Conservation (phyloP, 371 early-diverging fungal genomes). For the Actinomortierella ambigua region DNA sequence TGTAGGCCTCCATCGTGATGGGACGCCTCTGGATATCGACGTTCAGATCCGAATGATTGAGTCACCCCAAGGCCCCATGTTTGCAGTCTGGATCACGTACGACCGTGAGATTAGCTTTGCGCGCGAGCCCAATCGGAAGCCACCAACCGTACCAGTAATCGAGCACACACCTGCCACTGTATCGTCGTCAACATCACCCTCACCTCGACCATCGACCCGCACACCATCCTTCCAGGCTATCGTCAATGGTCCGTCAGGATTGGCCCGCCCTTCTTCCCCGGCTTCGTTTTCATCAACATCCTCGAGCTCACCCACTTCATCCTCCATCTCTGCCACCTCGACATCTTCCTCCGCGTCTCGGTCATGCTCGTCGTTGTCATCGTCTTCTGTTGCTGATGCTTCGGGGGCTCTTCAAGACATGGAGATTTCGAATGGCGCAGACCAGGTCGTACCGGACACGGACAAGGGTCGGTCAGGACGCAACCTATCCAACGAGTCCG, state of each 20-base stretch:
- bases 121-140: conserved; percentile 32
- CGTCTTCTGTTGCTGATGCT: no score
- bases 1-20: conserved; percentile 69
- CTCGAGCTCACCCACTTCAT: no score
- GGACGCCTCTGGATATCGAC: conserved; percentile 63
- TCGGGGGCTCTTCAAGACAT: no score
- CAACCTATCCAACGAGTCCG: conserved; percentile 2
- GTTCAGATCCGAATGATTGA: conserved; percentile 66
- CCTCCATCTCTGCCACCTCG: background rate
- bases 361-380: no score
- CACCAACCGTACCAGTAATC: background rate
- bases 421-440: background rate
- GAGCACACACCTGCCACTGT: no score
- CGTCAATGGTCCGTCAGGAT: no score
- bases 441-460: conserved; percentile 32
- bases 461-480: background rate
- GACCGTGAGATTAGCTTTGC: conserved; percentile 62
- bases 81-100: conserved; percentile 74
- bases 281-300: no score
- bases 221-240: no score
- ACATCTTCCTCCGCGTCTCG: conserved; percentile 2
- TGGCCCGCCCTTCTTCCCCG: no score
- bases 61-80: conserved; percentile 55
- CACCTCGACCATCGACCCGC: no score
- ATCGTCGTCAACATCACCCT: no score